Evolutionary conservation across 2,329 filamentous ascomycete genomes (phyloP).

Genomic region (Grosmannia serpens): DNA sequence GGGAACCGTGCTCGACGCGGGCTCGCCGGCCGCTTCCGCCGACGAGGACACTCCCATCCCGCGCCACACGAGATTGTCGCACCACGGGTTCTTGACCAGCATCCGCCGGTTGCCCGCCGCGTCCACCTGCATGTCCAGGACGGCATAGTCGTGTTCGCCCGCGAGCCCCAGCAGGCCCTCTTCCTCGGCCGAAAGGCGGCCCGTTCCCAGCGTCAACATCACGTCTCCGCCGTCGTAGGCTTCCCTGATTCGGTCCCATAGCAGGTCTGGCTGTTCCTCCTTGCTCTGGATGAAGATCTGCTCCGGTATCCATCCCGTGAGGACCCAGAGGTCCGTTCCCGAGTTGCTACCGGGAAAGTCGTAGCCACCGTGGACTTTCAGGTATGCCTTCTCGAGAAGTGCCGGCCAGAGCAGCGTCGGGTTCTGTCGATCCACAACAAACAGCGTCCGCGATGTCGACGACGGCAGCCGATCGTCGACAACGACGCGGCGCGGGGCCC

Average conservation of each 20-base stretch:
- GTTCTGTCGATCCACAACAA: conserved; percentile 79
- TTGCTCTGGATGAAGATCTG: conserved; percentile 83
- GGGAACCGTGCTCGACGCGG: conserved; percentile 6
- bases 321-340: conserved; percentile 81
- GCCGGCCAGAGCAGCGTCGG: conserved; percentile 82
- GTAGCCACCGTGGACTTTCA: conserved; percentile 91
- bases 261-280: conserved; percentile 55
- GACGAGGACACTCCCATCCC: conserved; percentile 28
- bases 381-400: conserved; percentile 86
- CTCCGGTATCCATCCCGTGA: conserved; percentile 95
- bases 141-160: conserved; percentile 87
- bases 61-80: conserved; percentile 65
- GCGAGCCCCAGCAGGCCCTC: conserved; percentile 73
- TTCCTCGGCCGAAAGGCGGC: conserved; percentile 63
- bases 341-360: conserved; percentile 98
- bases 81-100: conserved; percentile 94
- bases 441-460: conserved; percentile 61
- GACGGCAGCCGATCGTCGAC: conserved; percentile 82
- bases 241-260: conserved; percentile 68
- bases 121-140: conserved; percentile 62
- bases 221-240: conserved; percentile 71
- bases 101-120: conserved; percentile 51
- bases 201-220: conserved; percentile 82
- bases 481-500: conserved; percentile 73
- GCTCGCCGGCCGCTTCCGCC: background rate